These are phyloP conservation scores for Hypoxylon sp. DNA, from an alignment of 2,329 filamentous ascomycete species.

Conservation along the genomic window DNA sequence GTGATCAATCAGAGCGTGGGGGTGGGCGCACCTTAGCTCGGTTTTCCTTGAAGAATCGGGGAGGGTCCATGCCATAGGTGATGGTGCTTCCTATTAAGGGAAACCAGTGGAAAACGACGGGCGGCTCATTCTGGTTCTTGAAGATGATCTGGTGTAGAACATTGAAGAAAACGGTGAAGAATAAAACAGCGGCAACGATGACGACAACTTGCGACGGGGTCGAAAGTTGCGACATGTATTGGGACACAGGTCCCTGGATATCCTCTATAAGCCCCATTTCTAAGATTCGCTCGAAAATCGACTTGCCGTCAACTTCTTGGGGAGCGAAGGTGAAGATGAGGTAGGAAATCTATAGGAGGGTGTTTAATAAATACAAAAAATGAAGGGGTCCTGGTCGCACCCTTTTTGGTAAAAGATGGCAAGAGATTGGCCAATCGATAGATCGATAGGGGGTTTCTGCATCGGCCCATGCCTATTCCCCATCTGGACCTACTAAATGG, in stretches of 20 bases:
- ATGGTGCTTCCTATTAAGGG: slow-evolving; percentile 91
- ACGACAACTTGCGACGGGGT: slow-evolving; percentile 64
- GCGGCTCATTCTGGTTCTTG: slow-evolving; percentile 85
- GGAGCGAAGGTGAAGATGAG: slow-evolving; percentile 9
- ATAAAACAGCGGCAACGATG: slow-evolving; percentile 61
- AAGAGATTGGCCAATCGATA: slow-evolving; percentile 48
- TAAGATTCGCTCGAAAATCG: slow-evolving; percentile 28
- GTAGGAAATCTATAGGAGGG: slow-evolving; percentile 29
- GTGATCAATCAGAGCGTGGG: background rate
- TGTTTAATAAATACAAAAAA: slow-evolving; percentile 44
- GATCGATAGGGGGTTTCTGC: slow-evolving; percentile 40
- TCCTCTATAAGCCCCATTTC: slow-evolving; percentile 71
- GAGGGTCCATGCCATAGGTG: slow-evolving; percentile 95
- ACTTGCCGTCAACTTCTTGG: slow-evolving; percentile 19
- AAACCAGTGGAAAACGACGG: slow-evolving; percentile 85
- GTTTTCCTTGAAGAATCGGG: slow-evolving; percentile 84
- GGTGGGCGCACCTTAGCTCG: slow-evolving; percentile 76
- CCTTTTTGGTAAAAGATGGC: slow-evolving; percentile 44
- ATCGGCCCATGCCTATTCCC: slow-evolving; percentile 30
- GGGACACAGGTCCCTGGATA: slow-evolving; percentile 64
- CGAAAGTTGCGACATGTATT: slow-evolving; percentile 65
- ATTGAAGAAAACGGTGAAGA: slow-evolving; percentile 79
- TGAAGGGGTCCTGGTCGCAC: slow-evolving; percentile 24
- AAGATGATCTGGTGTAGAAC: slow-evolving; percentile 84
- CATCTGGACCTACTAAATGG: background rate